Evolutionary conservation across 257 asterid species (phyloP).

Genomic region (Ballota nigra): DNA sequence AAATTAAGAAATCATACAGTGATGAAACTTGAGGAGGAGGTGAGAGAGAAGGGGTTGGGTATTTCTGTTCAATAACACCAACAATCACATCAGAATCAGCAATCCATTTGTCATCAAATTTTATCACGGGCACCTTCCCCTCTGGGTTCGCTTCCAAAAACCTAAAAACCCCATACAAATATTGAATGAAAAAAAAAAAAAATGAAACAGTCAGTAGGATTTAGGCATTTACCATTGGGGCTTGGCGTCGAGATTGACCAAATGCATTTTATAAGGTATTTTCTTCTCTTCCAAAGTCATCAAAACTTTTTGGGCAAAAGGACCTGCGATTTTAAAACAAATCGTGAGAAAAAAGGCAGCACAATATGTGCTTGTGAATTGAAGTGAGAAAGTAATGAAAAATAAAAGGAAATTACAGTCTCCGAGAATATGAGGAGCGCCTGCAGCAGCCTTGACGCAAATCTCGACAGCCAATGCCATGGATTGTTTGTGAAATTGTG

Average conservation of each 20-base stretch:
- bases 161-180: conserved; percentile 38
- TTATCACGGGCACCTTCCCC: conserved; percentile 77
- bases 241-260: conserved; percentile 50
- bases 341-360: background rate
- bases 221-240: conserved; percentile 57
- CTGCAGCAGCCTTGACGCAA: conserved; percentile 66
- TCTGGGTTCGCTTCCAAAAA: conserved; percentile 68
- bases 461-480: conserved; percentile 58
- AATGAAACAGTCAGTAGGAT: background rate
- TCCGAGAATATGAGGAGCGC: conserved; percentile 58
- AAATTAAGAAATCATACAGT: conserved; percentile 43
- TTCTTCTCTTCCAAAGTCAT: conserved; percentile 73
- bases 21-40: conserved; percentile 63
- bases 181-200: background rate
- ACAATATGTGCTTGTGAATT: background rate
- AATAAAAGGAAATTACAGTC: conserved; percentile 52
- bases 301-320: conserved; percentile 66
- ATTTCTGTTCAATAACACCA: conserved; percentile 71
- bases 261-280: conserved; percentile 45
- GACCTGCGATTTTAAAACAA: conserved; percentile 40
- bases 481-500: background rate
- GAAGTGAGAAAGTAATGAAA: background rate
- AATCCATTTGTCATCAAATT: conserved; percentile 71
- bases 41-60: conserved; percentile 60
- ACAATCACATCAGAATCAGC: conserved; percentile 84